Evolutionary conservation across 495 filamentous ascomycete genomes (phyloP).

Genomic region (Xylaria acuta): DNA sequence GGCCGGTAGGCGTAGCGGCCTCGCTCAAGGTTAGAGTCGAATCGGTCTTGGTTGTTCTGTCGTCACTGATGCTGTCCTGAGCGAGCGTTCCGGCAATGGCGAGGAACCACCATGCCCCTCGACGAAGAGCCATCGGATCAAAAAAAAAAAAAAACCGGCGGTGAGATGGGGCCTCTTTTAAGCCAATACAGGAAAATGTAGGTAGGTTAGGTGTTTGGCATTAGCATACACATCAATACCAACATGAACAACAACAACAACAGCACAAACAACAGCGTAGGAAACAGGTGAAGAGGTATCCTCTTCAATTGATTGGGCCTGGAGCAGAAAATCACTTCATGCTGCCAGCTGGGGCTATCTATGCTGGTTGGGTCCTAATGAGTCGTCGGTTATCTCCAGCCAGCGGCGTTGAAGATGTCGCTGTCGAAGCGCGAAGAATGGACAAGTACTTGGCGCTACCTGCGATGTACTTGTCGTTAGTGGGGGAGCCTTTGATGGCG

Average conservation of each 20-base stretch:
- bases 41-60: constrained; percentile 46
- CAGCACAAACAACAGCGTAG: not conserved
- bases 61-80: constrained; percentile 37
- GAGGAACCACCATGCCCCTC: constrained; percentile 31
- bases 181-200: not conserved
- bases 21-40: constrained; percentile 31
- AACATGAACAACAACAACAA: not conserved
- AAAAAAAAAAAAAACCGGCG: too few relatives aligned
- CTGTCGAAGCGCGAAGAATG: not conserved
- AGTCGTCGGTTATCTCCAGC: constrained; percentile 7
- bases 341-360: not conserved
- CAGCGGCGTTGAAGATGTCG: not conserved
- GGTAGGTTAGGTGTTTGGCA: not conserved
- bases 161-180: constrained; percentile 5
- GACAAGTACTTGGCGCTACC: not conserved
- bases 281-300: not conserved
- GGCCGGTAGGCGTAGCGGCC: constrained; percentile 40
- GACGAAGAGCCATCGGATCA: constrained; percentile 31
- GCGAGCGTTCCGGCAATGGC: constrained; percentile 29
- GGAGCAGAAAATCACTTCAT: constrained; percentile 9
- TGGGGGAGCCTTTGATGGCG: not conserved
- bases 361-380: not conserved
- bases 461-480: not conserved
- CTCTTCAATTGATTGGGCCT: not conserved
- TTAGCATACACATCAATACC: not conserved